These are phyloP conservation scores for Marasmius fiardii DNA, from an alignment of 1,284 basidiomycete genomes.

Conservation along the genomic window DNA sequence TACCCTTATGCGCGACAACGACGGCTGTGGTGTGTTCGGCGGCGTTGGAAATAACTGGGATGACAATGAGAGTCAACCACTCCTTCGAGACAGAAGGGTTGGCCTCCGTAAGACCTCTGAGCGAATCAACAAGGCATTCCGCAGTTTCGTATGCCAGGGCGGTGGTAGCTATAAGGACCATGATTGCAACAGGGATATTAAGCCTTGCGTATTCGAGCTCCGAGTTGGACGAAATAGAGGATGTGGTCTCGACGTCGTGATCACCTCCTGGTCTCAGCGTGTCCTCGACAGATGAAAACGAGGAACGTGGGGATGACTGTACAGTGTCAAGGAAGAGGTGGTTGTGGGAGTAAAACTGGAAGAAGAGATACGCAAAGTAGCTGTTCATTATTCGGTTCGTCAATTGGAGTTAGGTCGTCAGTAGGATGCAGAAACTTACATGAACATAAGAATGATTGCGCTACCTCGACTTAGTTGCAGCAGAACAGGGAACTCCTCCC, in stretches of 20 bases:
- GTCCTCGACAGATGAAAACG: slow-evolving; percentile 26
- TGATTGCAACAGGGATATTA: slow-evolving; percentile 38
- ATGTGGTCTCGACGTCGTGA: slow-evolving; percentile 5
- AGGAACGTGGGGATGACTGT: slow-evolving; percentile 22
- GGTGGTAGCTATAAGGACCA: slow-evolving; percentile 35
- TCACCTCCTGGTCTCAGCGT: background rate
- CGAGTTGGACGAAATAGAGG: slow-evolving; percentile 17
- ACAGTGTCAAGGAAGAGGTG: slow-evolving; percentile 50
- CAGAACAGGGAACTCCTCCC: slow-evolving; percentile 34
- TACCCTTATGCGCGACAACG: slow-evolving; percentile 58
- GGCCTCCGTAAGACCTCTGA: slow-evolving; percentile 32
- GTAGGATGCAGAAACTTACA: slow-evolving; percentile 35
- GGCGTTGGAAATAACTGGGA: slow-evolving; percentile 66
- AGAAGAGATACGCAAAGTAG: slow-evolving; percentile 40
- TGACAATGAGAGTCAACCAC: slow-evolving; percentile 64
- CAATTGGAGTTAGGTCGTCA: background rate
- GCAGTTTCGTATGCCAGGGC: slow-evolving; percentile 54
- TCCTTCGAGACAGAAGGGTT: slow-evolving; percentile 49
- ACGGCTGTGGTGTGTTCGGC: slow-evolving; percentile 68
- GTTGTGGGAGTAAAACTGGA: slow-evolving; percentile 62
- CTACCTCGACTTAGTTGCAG: slow-evolving; percentile 43
- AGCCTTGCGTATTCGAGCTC: slow-evolving; percentile 40
- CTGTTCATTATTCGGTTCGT: slow-evolving; percentile 25
- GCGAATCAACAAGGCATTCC: slow-evolving; percentile 52
- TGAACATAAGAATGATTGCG: slow-evolving; percentile 52